Percentiles rank a stretch among this genome's conserved stretches.
Evolutionary conservation across 2,329 filamentous ascomycete genomes (phyloP).

Genomic region (Didymella pomorum): DNA sequence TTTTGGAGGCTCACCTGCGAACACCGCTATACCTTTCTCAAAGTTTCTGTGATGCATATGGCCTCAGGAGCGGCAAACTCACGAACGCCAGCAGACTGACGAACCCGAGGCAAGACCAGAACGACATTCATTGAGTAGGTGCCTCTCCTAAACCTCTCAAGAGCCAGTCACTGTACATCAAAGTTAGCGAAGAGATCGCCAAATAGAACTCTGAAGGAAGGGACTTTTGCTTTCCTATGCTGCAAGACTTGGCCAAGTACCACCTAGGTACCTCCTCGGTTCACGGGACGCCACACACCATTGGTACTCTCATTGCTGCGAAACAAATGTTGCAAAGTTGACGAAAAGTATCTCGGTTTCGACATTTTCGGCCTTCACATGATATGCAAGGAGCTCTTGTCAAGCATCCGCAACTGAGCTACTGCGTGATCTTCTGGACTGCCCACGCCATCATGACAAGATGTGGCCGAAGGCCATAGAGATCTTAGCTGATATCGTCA

Average conservation of each 20-base stretch:
- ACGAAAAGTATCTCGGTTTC: slow-evolving; percentile 20
- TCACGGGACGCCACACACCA: neutral
- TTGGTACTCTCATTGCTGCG: slow-evolving; percentile 12
- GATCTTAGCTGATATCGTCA: slow-evolving; percentile 1
- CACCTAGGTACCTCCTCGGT: slow-evolving; percentile 1
- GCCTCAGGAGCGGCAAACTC: slow-evolving; percentile 9
- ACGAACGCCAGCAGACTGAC: neutral
- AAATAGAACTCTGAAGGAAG: neutral
- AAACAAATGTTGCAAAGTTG: slow-evolving; percentile 17
- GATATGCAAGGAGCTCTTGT: slow-evolving; percentile 12
- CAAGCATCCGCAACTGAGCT: slow-evolving; percentile 15
- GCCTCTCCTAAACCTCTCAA: slow-evolving; percentile 1
- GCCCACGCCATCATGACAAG: neutral
- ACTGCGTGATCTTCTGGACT: slow-evolving; percentile 6
- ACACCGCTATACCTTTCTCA: neutral
- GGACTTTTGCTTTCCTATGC: neutral
- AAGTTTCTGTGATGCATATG: slow-evolving; percentile 11
- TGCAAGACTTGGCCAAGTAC: neutral
- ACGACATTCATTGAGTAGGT: neutral
- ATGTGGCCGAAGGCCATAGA: slow-evolving; percentile 13
- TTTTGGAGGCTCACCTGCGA: slow-evolving; percentile 1
- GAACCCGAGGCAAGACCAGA: neutral
- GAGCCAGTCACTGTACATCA: neutral
- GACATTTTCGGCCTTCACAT: slow-evolving; percentile 12
- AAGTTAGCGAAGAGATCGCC: neutral